These are phyloP conservation scores for Tolypocladium guangdongense DNA, from an alignment of 2,329 filamentous ascomycete genomes.

Conservation along the genomic window DNA sequence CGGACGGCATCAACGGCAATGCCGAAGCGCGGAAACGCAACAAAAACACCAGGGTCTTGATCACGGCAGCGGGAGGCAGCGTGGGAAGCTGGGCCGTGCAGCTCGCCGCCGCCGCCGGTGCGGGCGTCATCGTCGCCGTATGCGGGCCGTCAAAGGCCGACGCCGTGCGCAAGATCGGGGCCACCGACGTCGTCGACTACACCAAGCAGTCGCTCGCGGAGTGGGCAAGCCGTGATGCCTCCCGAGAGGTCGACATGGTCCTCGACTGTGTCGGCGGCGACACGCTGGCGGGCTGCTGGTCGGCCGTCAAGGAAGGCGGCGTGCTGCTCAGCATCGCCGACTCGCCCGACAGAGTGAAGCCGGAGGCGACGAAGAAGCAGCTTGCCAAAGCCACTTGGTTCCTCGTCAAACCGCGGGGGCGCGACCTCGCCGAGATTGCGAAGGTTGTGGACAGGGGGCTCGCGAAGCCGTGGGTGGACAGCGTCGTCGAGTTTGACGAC, in stretches of 20 bases:
- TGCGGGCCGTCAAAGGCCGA: slow-evolving; percentile 17
- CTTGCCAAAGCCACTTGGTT: slow-evolving; percentile 21
- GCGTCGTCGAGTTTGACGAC: slow-evolving; percentile 25
- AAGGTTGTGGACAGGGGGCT: slow-evolving; percentile 21
- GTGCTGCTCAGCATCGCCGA: slow-evolving; percentile 21
- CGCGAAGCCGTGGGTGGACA: slow-evolving; percentile 24
- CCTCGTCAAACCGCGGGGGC: slow-evolving; percentile 25
- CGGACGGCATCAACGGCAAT: slow-evolving; percentile 15
- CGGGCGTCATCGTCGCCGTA: slow-evolving; percentile 23
- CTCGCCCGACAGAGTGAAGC: slow-evolving; percentile 17
- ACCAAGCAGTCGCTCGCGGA: slow-evolving; percentile 14
- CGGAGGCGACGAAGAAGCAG: slow-evolving; percentile 16
- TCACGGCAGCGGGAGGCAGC: slow-evolving; percentile 27
- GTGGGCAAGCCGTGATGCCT: slow-evolving; percentile 18
- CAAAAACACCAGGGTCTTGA: slow-evolving; percentile 19
- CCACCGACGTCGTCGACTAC: slow-evolving; percentile 27
- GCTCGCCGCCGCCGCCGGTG: slow-evolving; percentile 23
- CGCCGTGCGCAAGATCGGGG: slow-evolving; percentile 19
- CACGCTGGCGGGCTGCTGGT: slow-evolving; percentile 21
- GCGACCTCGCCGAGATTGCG: slow-evolving; percentile 22
- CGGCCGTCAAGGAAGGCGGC: slow-evolving; percentile 22
- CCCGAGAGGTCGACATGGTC: slow-evolving; percentile 20
- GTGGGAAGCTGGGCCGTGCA: slow-evolving; percentile 30
- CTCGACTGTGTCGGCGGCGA: slow-evolving; percentile 26
- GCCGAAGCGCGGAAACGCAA: slow-evolving; percentile 15